Evolutionary conservation across 139 green algal species (phyloP).

Genomic region (Yamagishiella unicocca): DNA sequence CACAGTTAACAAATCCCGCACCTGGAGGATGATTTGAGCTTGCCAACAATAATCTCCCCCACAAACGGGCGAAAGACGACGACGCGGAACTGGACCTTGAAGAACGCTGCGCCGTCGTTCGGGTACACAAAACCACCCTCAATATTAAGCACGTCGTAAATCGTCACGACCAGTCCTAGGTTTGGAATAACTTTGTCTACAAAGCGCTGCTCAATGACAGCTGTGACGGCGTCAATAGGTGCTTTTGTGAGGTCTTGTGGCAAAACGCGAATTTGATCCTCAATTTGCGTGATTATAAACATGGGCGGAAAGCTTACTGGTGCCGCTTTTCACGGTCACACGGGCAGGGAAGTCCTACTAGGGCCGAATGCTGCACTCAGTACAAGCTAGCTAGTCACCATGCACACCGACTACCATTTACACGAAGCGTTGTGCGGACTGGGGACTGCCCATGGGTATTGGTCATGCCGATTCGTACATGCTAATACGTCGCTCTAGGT

Average conservation of each 20-base stretch:
- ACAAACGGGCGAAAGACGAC: conserved; percentile 94
- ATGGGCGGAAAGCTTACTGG: conserved; percentile 68
- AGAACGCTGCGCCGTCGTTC: conserved; percentile 72
- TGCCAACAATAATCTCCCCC: conserved; percentile 88
- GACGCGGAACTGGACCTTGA: conserved; percentile 76
- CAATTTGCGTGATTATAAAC: conserved; percentile 79
- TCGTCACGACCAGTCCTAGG: conserved; percentile 85
- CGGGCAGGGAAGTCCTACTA: too few relatives aligned
- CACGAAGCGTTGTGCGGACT: too few relatives aligned
- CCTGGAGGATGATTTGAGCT: conserved; percentile 74
- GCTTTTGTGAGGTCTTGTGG: conserved; percentile 80
- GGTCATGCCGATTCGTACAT: too few relatives aligned
- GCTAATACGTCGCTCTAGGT: too few relatives aligned
- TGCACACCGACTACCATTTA: too few relatives aligned
- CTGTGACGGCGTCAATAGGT: conserved; percentile 74
- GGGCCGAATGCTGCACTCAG: too few relatives aligned
- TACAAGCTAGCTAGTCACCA: too few relatives aligned
- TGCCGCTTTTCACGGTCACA: too few relatives aligned
- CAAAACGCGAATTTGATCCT: conserved; percentile 82
- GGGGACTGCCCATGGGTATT: too few relatives aligned
- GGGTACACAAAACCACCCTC: conserved; percentile 88
- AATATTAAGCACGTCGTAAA: conserved; percentile 91
- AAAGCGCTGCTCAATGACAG: conserved; percentile 79
- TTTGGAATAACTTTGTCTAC: conserved; percentile 85
- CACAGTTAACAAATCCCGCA: too few relatives aligned